A percentile compares a stretch with the other conserved stretches of the same genome.
These are phyloP conservation scores for Vigna reflexopilosa DNA, from an alignment of 306 rosid species.

Conservation along the genomic window DNA sequence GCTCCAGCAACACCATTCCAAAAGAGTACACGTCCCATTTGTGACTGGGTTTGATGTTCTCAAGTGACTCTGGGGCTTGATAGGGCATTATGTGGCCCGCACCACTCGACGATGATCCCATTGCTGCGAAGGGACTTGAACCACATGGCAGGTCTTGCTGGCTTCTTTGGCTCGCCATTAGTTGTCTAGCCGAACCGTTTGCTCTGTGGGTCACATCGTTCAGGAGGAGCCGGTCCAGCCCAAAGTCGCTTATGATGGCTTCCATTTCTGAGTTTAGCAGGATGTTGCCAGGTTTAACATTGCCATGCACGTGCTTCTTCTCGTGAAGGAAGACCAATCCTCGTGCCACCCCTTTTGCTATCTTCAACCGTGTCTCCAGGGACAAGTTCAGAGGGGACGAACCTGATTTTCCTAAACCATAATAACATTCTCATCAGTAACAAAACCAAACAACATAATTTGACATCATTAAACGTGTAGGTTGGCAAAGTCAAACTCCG, in stretches of 20 bases:
- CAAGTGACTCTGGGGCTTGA: slow-evolving; percentile 81
- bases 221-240: slow-evolving; percentile 62
- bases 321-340: slow-evolving; percentile 84
- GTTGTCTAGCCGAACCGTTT: slow-evolving; percentile 54
- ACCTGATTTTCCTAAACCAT: slow-evolving; percentile 66
- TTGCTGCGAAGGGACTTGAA: slow-evolving; percentile 51
- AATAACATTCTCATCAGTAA: neutral
- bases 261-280: slow-evolving; percentile 72
- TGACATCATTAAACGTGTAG: neutral
- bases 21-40: slow-evolving; percentile 93
- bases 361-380: slow-evolving; percentile 66
- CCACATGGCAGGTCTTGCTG: slow-evolving; percentile 42
- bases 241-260: slow-evolving; percentile 75
- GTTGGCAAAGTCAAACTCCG: neutral
- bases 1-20: slow-evolving; percentile 81
- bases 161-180: slow-evolving; percentile 51
- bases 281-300: slow-evolving; percentile 78
- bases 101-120: slow-evolving; percentile 16
- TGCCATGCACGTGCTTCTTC: slow-evolving; percentile 88
- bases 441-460: slow-evolving; percentile 1
- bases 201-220: slow-evolving; percentile 45
- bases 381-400: slow-evolving; percentile 63
- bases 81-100: slow-evolving; percentile 48
- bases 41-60: slow-evolving; percentile 62
- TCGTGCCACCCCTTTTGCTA: slow-evolving; percentile 79